Conservation (phyloP, 495 filamentous ascomycete genomes). For the Neurospora sp. region DNA sequence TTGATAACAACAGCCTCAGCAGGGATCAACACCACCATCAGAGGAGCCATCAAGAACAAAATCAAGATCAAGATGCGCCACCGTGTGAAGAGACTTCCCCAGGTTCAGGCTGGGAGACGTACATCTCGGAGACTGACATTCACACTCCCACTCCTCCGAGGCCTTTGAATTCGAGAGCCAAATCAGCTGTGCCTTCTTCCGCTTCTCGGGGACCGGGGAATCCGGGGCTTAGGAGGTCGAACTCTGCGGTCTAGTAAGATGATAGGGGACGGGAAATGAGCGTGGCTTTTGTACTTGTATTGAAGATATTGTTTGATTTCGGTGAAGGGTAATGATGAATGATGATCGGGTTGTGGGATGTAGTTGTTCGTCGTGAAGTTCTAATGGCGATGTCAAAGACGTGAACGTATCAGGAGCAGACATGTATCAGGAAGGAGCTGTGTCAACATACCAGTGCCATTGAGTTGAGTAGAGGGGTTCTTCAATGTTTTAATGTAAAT, state of each 20-base stretch:
- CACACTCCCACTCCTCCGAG: background rate
- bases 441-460: background rate
- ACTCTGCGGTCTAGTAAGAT: background rate
- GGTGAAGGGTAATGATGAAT: background rate
- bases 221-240: background rate
- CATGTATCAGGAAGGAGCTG: background rate
- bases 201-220: background rate
- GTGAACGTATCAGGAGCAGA: background rate
- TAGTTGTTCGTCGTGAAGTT: background rate
- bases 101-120: slow-evolving; percentile 1
- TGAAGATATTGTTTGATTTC: background rate
- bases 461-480: background rate
- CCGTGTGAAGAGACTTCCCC: background rate
- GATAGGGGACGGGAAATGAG: background rate
- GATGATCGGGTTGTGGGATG: background rate
- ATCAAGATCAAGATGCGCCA: background rate
- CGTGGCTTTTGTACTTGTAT: background rate
- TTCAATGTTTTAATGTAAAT: background rate
- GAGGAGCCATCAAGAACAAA: background rate
- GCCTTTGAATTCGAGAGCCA: background rate
- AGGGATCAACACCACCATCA: background rate
- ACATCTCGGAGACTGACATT: background rate
- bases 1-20: too few species aligned
- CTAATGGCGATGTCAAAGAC: background rate
- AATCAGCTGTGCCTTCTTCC: background rate